Conservation (phyloP, 2,329 filamentous ascomycete species). For the Pseudocercospora crystallina region DNA sequence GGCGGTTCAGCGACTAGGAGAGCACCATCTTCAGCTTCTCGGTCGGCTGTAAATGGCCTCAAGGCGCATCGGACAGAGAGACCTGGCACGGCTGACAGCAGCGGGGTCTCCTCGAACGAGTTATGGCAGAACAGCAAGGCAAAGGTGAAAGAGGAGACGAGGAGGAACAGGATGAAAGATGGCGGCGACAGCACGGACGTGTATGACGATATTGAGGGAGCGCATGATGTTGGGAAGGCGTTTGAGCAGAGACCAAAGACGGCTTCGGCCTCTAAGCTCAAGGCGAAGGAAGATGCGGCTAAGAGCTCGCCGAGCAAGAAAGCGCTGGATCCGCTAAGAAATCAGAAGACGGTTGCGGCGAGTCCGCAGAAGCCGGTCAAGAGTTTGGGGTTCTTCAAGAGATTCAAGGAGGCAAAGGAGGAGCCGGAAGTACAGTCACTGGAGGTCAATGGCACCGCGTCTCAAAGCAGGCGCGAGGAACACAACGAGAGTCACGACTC, state of each 20-base stretch:
- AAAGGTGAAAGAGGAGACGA: conserved; percentile 12
- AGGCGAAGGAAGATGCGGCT: not conserved
- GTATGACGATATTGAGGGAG: conserved; percentile 47
- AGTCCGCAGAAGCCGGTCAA: conserved; percentile 7
- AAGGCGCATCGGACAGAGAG: conserved; percentile 6
- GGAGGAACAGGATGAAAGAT: conserved; percentile 16
- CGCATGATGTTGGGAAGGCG: conserved; percentile 23
- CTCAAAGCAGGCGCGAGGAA: not conserved
- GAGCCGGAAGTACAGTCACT: not conserved
- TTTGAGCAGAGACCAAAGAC: not conserved
- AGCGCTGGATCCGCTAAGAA: conserved; percentile 24
- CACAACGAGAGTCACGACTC: not conserved
- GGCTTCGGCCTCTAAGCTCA: not conserved
- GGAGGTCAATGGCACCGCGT: not conserved
- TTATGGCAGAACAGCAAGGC: not conserved
- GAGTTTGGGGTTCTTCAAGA: conserved; percentile 31
- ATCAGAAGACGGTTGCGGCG: conserved; percentile 9
- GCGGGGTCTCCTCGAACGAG: no score
- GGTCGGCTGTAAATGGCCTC: not conserved
- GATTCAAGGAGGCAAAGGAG: conserved; percentile 21
- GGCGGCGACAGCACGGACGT: conserved; percentile 29
- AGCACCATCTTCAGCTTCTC: no score
- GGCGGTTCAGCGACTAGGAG: no score
- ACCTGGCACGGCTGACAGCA: not conserved
- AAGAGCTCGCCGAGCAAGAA: conserved; percentile 2